phyloP scores from a whole-genome alignment of 495 filamentous ascomycete genomes.

The Chaetomium cochliodes region DNA sequence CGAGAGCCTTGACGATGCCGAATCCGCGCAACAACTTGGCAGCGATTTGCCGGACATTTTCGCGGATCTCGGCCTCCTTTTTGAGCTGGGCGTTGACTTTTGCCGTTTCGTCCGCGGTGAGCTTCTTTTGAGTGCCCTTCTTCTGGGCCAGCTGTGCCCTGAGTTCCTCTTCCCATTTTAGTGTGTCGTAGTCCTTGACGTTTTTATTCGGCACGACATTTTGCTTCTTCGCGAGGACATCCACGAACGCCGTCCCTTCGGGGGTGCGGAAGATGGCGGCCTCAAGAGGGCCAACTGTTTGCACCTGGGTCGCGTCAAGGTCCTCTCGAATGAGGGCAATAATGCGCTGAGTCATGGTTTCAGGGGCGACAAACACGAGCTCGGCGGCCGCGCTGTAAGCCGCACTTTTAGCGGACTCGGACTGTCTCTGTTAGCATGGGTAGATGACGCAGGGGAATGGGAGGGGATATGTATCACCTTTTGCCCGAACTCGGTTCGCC shows the following conservation, averaged over 20 bases:
- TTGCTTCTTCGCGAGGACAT: slow-evolving; percentile 81
- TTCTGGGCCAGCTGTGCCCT: slow-evolving; percentile 82
- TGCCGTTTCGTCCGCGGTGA: slow-evolving; percentile 79
- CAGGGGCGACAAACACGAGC: slow-evolving; percentile 88
- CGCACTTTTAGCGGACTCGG: slow-evolving; percentile 57
- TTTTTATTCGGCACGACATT: slow-evolving; percentile 71
- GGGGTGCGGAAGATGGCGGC: slow-evolving; percentile 87
- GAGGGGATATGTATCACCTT: slow-evolving; percentile 39
- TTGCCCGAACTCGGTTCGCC: slow-evolving; percentile 47
- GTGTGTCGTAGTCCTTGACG: slow-evolving; percentile 84
- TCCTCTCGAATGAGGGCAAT: slow-evolving; percentile 70
- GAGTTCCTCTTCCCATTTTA: slow-evolving; percentile 98
- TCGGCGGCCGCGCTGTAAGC: slow-evolving; percentile 81
- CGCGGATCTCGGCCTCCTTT: slow-evolving; percentile 79
- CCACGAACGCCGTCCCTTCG: slow-evolving; percentile 82
- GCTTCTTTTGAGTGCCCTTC: slow-evolving; percentile 87
- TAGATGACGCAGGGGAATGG: neutral
- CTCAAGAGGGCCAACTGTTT: slow-evolving; percentile 75
- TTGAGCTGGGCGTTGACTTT: slow-evolving; percentile 89
- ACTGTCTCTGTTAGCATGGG: slow-evolving; percentile 36
- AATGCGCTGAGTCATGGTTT: slow-evolving; percentile 71
- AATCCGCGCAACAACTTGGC: slow-evolving; percentile 73
- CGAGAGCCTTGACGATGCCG: slow-evolving; percentile 77
- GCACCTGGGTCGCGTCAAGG: slow-evolving; percentile 63
- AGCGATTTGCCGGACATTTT: slow-evolving; percentile 63